phyloP scores from a whole-genome alignment of 805 yeast genomes.

The Pichia deserticola region DNA sequence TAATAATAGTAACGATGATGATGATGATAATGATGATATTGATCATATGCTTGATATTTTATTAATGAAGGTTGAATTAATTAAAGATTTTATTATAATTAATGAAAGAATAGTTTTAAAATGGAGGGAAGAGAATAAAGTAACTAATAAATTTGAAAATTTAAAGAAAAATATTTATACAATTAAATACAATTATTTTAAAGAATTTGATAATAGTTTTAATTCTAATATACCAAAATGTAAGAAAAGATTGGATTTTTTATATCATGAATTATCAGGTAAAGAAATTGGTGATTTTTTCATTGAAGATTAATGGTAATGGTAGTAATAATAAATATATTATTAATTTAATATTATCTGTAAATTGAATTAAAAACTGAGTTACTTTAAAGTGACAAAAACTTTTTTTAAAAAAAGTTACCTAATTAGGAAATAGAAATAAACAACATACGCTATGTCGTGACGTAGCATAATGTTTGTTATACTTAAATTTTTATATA shows the following conservation, averaged over 20 bases:
- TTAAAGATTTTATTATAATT: constrained; percentile 16
- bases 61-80: constrained; percentile 13
- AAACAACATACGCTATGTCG: no score
- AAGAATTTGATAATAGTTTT: not conserved
- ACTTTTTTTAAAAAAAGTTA: no score
- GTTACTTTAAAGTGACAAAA: no score
- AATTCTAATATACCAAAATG: constrained; percentile 8
- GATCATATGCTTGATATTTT: not conserved
- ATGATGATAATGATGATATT: no score
- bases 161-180: not conserved
- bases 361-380: no score
- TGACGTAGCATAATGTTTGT: no score
- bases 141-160: not conserved
- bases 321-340: not conserved
- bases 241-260: constrained; percentile 9
- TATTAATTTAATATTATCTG: no score
- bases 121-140: not conserved
- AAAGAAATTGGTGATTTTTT: constrained; percentile 7
- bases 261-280: constrained; percentile 4
- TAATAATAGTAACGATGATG: no score
- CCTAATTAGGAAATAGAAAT: no score
- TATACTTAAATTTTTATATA: no score
- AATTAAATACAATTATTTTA: constrained; percentile 7
- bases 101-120: constrained; percentile 6
- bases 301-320: not conserved